These are phyloP conservation scores for Zasmidium citrigriseum DNA, from an alignment of 2,329 filamentous ascomycete genomes.

Conservation along the genomic window DNA sequence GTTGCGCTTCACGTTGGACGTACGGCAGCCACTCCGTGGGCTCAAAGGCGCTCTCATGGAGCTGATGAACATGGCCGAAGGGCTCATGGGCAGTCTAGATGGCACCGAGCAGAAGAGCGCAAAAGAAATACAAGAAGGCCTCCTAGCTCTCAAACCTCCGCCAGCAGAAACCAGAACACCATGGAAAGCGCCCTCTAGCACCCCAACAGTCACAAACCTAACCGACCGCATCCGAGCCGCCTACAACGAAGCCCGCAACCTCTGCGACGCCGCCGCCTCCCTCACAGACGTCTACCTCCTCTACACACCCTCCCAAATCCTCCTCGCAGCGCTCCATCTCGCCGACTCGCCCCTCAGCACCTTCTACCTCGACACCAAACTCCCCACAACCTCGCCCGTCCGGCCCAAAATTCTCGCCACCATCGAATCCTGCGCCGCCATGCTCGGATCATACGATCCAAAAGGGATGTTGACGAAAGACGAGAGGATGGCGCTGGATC, in stretches of 20 bases:
- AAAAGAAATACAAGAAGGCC: conserved; percentile 21
- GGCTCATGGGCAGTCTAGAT: conserved; percentile 49
- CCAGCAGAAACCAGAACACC: conserved; percentile 18
- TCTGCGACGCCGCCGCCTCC: conserved; percentile 72
- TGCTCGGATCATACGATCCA: conserved; percentile 37
- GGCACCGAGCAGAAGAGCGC: conserved; percentile 21
- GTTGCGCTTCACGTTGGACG: conserved; percentile 88
- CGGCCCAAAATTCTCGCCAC: conserved; percentile 40
- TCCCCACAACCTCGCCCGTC: conserved; percentile 31
- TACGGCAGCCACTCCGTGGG: conserved; percentile 85
- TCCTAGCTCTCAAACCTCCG: conserved; percentile 21
- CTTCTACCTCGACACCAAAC: conserved; percentile 49
- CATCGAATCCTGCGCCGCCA: conserved; percentile 40
- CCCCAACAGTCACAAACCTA: conserved; percentile 24
- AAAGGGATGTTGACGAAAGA: conserved; percentile 32
- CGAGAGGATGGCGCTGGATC: conserved; percentile 49
- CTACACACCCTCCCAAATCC: conserved; percentile 91
- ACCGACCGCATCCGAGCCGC: conserved; percentile 59
- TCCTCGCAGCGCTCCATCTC: conserved; percentile 76
- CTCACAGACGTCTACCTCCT: conserved; percentile 97
- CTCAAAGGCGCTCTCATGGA: conserved; percentile 87
- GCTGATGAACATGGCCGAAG: conserved; percentile 66
- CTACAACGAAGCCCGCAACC: conserved; percentile 70
- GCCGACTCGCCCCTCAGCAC: conserved; percentile 65
- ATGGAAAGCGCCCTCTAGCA: conserved; percentile 19